A percentile compares a stretch with the other conserved stretches of the same genome.
Conservation (phyloP, 163 green algal species). For the Prototheca cutis region DNA sequence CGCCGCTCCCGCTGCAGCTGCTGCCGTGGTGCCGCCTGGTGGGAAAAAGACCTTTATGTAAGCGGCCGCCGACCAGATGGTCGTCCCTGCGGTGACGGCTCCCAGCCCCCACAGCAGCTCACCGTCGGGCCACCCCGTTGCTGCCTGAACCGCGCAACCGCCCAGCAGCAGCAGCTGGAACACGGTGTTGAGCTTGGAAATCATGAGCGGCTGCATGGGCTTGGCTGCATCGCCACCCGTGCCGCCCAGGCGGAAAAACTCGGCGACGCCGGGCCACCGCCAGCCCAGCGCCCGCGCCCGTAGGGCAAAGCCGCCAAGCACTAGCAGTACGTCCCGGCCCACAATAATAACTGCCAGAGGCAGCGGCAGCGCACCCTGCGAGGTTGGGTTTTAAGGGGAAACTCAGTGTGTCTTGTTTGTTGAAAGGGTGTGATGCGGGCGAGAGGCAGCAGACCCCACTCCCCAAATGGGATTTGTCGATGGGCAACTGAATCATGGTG, state of each 20-base stretch:
- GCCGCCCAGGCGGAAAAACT: constrained; percentile 51
- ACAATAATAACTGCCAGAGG: constrained; percentile 59
- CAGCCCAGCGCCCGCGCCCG: constrained; percentile 30
- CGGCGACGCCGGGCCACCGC: constrained; percentile 34
- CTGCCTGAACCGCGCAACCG: constrained; percentile 47
- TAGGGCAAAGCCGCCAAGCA: constrained; percentile 38
- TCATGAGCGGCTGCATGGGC: constrained; percentile 39
- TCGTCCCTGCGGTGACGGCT: constrained; percentile 37
- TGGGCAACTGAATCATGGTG: too few species aligned
- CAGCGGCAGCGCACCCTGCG: constrained; percentile 42
- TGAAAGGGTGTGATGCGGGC: too few species aligned
- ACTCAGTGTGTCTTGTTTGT: too few species aligned
- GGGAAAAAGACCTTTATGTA: constrained; percentile 35
- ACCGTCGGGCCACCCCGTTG: constrained; percentile 39
- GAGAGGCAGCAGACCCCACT: too few species aligned
- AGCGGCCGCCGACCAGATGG: constrained; percentile 40
- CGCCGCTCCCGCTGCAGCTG: too few species aligned
- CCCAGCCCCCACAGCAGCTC: constrained; percentile 28
- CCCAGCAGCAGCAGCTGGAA: constrained; percentile 70
- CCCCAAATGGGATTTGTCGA: too few species aligned
- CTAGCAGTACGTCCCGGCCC: constrained; percentile 55
- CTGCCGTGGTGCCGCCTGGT: too few species aligned
- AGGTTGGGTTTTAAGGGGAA: not conserved
- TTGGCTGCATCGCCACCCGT: not conserved
- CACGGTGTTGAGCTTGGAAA: constrained; percentile 81